Evolutionary conservation across 805 yeast genomes (phyloP).

Genomic region (Saccharomyces eubayanus): DNA sequence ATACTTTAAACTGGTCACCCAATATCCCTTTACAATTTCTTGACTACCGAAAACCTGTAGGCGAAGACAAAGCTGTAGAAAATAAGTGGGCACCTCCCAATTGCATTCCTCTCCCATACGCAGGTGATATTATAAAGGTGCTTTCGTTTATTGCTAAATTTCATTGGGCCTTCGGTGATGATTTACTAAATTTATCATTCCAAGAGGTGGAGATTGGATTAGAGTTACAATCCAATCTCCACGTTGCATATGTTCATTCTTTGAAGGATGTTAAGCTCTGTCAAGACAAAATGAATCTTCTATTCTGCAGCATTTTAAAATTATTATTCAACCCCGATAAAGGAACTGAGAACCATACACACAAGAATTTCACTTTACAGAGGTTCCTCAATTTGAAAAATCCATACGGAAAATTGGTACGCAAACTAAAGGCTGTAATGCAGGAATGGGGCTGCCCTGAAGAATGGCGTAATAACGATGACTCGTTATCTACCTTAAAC

Average conservation of each 20-base stretch:
- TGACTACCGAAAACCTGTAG: slow-evolving; percentile 8
- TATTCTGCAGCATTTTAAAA: slow-evolving; percentile 21
- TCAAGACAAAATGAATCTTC: slow-evolving; percentile 24
- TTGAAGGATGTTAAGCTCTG: slow-evolving; percentile 14
- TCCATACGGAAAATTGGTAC: slow-evolving; percentile 17
- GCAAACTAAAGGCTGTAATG: slow-evolving; percentile 16
- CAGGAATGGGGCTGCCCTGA: slow-evolving; percentile 26
- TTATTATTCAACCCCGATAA: slow-evolving; percentile 14
- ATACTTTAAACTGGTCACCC: slow-evolving; percentile 22
- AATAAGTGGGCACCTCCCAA: not conserved
- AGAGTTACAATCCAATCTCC: slow-evolving; percentile 16
- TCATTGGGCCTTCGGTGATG: slow-evolving; percentile 15
- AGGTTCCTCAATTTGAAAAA: slow-evolving; percentile 9
- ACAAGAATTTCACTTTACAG: slow-evolving; percentile 10
- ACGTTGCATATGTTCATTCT: slow-evolving; percentile 8
- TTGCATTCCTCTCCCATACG: slow-evolving; percentile 18
- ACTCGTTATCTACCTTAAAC: slow-evolving; percentile 19
- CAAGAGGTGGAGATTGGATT: slow-evolving; percentile 28
- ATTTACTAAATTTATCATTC: slow-evolving; percentile 21
- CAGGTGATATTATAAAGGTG: slow-evolving; percentile 25
- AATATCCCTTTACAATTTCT: slow-evolving; percentile 17
- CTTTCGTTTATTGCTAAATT: slow-evolving; percentile 28
- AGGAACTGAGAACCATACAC: slow-evolving; percentile 7
- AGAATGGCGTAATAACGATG: slow-evolving; percentile 20
- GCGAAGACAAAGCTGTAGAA: slow-evolving; percentile 11